Evolutionary conservation across 2,329 filamentous ascomycete genomes (phyloP).

Genomic region (Didymella sp.): DNA sequence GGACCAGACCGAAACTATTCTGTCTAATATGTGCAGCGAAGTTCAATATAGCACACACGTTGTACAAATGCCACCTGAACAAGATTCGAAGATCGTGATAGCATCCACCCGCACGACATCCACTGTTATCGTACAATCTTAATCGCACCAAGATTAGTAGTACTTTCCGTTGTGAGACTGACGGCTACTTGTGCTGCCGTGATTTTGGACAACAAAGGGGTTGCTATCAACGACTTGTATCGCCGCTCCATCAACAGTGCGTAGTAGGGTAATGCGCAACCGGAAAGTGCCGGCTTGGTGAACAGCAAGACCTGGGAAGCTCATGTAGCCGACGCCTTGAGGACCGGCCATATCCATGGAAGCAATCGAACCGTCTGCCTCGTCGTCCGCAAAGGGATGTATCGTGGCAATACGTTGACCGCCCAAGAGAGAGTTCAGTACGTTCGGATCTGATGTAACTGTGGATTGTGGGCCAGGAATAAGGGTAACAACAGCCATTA

Average conservation of each 20-base stretch:
- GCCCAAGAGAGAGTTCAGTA: slow-evolving; percentile 40
- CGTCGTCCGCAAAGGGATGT: slow-evolving; percentile 47
- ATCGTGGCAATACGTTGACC: slow-evolving; percentile 46
- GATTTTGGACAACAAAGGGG: slow-evolving; percentile 41
- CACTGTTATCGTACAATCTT: not conserved
- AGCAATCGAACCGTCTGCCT: slow-evolving; percentile 46
- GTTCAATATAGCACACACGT: slow-evolving; percentile 8
- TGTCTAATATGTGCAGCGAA: slow-evolving; percentile 15
- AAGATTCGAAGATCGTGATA: not conserved
- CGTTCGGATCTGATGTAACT: slow-evolving; percentile 35
- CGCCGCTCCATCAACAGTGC: slow-evolving; percentile 37
- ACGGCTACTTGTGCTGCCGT: slow-evolving; percentile 23
- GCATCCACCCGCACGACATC: not conserved
- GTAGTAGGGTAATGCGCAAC: slow-evolving; percentile 49
- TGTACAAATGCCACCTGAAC: not conserved
- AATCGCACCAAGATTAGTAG: slow-evolving; percentile 25
- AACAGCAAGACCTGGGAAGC: slow-evolving; percentile 47
- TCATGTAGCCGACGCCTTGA: slow-evolving; percentile 48
- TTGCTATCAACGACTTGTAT: slow-evolving; percentile 47
- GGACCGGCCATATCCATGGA: slow-evolving; percentile 48
- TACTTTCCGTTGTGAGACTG: slow-evolving; percentile 45
- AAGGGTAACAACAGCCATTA: slow-evolving; percentile 44
- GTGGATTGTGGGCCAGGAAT: slow-evolving; percentile 40
- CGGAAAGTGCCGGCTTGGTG: slow-evolving; percentile 47
- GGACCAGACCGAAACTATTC: not conserved